Base-by-base conservation (phyloP, 1,139 yeast species). In the Casaregolazyma suthepensis region DNA sequence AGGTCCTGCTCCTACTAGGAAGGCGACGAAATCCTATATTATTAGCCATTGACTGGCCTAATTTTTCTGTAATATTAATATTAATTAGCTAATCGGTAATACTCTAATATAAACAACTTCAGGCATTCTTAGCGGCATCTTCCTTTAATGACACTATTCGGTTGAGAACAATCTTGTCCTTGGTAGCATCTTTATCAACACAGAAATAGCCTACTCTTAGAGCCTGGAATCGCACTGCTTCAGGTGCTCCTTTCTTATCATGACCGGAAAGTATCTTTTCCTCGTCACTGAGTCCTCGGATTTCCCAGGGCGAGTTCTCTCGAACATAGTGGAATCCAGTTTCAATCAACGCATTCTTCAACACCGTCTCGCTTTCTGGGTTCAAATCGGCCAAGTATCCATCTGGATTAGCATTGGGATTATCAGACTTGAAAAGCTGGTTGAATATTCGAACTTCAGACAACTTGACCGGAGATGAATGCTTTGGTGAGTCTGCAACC, bases 221-320 rank as follows among this genome's bases (percentile, higher is more conserved):
- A 31, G 96, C 99, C 75, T 94, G 99, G 88, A 94, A 94, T 69
- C 99, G 81, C 40, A 88, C 87, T n/a, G 95, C 82, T 69, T 93
- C 95, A 18, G 81, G 77, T 38, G 87, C 84, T 48, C 80, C 75
- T 48, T 75, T 73, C 26, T 78, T 79, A 57, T 86, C 85, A 55
- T 81, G 79, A 15, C 83, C 80, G 54, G 80, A 74, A 42, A 70
- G 57, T n/a, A 67, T 64, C 52, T 64, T 59, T 49, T 65, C 68
- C 42, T 60, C 66, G 19, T 58, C 61, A 43, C 60, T 57, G 44
- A 54, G 54, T 6, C 62, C 64, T 45, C 82, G 82, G 60, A 83
- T 75, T 64, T 83, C 84, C 83, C 93, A 81, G 51, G 98, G 97
- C 20, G 93, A 83, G 59, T 79, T 82, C 53, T 73, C 69, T 62